Evolutionary conservation across 441 rosid genomes (phyloP), one percentile per base, ranked within the genome.

Genomic region (Populus hybrid): DNA sequence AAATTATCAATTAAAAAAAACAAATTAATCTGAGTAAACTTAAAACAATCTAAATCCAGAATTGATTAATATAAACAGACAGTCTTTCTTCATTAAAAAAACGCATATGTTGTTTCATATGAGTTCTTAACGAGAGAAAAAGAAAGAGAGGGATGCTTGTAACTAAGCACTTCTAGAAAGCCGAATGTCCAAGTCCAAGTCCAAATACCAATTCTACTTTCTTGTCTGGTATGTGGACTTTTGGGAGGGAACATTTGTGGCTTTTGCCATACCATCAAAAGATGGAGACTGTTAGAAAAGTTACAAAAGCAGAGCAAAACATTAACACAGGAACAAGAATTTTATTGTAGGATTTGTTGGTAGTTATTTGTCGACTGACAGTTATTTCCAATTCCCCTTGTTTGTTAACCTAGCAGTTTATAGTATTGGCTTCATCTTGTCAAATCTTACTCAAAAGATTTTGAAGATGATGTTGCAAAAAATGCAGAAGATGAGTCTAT

Each of bases 41-140:
- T 7, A 34, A 34, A 34, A 34, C 7, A 34, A 34, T 34, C 36
- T 34, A 34, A 34, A 34, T 10, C 46, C 38, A 65, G 63, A 57
- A 66, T 76, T 83, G 78, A 69, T 65, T 35, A 73, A 1, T 71
- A 40, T 61, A 67, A 82, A 84, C 85, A 73, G 85, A 80, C 80
- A 69, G 59, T 35, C 12, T 74, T 63, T 46, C 50, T 65, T 70
- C 59, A 65, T 36, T 78, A 14, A 64, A 74, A 34, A 76, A 74
- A 42, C 54, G 72, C 67, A 35, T 30, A 57, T 2, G 14, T 65
- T 57, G 59, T 72, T 69, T 75, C n/a, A 21, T 59, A 34, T 70
- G 2, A 16, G 11, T 42, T 40, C 73, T 74, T 36, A 63, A 9
- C 66, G 23, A 3, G 42, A 67, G 73, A 66, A 69, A 67, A 67